Evolutionary conservation across 129 eudicot genomes (phyloP), one percentile per base, ranked within the genome.

Genomic region (Logfia minima): DNA sequence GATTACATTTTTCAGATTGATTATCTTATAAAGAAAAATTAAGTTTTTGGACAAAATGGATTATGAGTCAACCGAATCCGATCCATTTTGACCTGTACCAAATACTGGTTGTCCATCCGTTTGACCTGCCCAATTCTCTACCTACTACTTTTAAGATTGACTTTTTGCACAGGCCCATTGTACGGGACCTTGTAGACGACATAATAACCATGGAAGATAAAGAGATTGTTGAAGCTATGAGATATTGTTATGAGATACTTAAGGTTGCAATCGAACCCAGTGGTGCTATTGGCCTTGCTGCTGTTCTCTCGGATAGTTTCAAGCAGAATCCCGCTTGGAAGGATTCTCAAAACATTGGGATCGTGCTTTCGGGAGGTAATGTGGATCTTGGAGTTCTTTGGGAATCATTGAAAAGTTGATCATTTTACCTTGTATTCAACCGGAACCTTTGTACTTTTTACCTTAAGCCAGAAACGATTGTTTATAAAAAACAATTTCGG

Each of bases 211-310:
- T 95, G 68, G 96, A 89, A 35, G 99, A 95, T 82, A 84, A 80
- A 45, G 94, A 91, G 75, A 95, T 95, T 21, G 53, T 95, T 29
- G 86, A 86, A 79, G 99, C 97, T 43, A 91, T 89, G 97, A 85
- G 85, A 77, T 88, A 83, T 45, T 91, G 94, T 76, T 95, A 91
- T 39, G 92, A 95, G 80, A 79, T 95, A 81, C 86, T 95, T 71
- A 95, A 95, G 86, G 87, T 89, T 29, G 97, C 92, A 48, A 88
- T 91, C 2, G 99, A 95, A 76, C 99, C 97, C 21, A 95, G 99
- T 82, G 99, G 96, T 82, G 99, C 97, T 34, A 91, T 95, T 17
- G 96, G 99, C 21, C 96, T 95, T 71, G 99, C 99, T 8, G 97
- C 86, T 45, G 93, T 89, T 80, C 81, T 91, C 60, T 95, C 97